Base-by-base conservation (phyloP, 2,329 filamentous ascomycete genomes). In the Plenodomus biglobosus region DNA sequence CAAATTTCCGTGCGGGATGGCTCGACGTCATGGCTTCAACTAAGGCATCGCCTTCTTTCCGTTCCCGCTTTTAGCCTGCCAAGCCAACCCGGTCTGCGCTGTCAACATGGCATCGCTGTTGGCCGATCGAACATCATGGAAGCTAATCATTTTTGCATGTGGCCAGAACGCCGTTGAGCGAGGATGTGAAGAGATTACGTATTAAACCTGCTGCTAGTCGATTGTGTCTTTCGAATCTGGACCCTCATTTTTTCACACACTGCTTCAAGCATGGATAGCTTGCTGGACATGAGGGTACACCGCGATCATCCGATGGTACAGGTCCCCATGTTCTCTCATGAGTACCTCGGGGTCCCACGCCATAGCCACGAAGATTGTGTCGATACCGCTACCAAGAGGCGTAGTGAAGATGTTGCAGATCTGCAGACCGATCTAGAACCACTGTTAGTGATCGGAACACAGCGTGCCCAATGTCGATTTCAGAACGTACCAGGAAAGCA, bases 351-450 rank as follows among this genome's bases (percentile, higher is more conserved):
- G 81, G 67, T 84, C 81, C 81, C 82, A 85, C 1, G 80, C 82
- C 70, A 79, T 80, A 2, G 90, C 91, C 0, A 96, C 90, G 61
- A 96, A 96, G 52, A 96, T 88, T 0, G 92, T 95, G 59, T 95
- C 88, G 54, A 95, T 84, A n/a, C 92, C 92, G 62, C 86, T 92
- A 55, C 86, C 86, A 47, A 97, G 78, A 1, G 92, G 92, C 0
- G 89, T 92, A 27, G 92, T 88, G 74, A 96, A 95, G 55, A 95
- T 83, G 70, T 95, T 88, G 69, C 86, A 88, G 52, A 96, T 42
- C 46, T 30, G 50, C 17, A 38, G 6, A 15, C 6, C 20, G 8
- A 22, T 39, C 35, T 37, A 37, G 16, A 18, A 8, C 3, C 17
- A 16, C 8, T n/a, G 19, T 20, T 13, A 37, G 35, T 37, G 8